Evolutionary conservation across 257 asterid genomes (phyloP).

Genomic region (Avicennia marina): DNA sequence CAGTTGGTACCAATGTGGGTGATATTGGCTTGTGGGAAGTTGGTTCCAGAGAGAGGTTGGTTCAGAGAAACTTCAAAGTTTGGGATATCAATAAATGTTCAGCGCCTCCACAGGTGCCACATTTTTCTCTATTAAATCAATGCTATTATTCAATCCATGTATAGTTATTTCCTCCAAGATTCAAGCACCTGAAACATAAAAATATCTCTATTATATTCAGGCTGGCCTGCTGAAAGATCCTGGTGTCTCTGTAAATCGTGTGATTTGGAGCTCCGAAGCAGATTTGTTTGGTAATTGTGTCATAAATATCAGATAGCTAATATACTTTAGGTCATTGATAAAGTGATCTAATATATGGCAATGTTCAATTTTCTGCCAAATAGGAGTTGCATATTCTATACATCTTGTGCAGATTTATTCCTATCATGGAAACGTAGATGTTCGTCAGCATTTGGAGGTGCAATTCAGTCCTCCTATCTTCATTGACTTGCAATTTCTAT

Average conservation of each 20-base stretch:
- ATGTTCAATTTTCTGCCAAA: not conserved
- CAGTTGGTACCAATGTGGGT: slow-evolving; percentile 94
- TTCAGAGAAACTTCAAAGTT: slow-evolving; percentile 71
- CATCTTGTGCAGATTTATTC: slow-evolving; percentile 60
- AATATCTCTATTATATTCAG: slow-evolving; percentile 23
- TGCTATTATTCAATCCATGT: too few relatives aligned
- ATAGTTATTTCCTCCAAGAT: too few relatives aligned
- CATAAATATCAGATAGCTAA: not conserved
- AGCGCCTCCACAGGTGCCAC: slow-evolving; percentile 69
- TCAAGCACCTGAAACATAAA: too few relatives aligned
- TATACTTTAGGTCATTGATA: not conserved
- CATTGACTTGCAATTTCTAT: not conserved
- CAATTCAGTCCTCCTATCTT: not conserved
- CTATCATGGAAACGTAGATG: slow-evolving; percentile 46
- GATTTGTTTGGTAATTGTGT: slow-evolving; percentile 48
- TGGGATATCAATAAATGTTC: slow-evolving; percentile 82
- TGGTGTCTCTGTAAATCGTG: slow-evolving; percentile 59
- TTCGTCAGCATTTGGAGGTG: slow-evolving; percentile 68
- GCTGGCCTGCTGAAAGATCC: slow-evolving; percentile 53
- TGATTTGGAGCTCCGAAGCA: slow-evolving; percentile 68
- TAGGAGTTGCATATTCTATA: slow-evolving; percentile 72
- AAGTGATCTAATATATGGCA: slow-evolving; percentile 13
- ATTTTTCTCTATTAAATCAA: not conserved
- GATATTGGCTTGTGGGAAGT: slow-evolving; percentile 89
- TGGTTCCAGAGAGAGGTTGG: slow-evolving; percentile 79